Evolutionary conservation across 371 early-diverging fungal genomes (phyloP).

Genomic region (Dichotomocladium elegans): DNA sequence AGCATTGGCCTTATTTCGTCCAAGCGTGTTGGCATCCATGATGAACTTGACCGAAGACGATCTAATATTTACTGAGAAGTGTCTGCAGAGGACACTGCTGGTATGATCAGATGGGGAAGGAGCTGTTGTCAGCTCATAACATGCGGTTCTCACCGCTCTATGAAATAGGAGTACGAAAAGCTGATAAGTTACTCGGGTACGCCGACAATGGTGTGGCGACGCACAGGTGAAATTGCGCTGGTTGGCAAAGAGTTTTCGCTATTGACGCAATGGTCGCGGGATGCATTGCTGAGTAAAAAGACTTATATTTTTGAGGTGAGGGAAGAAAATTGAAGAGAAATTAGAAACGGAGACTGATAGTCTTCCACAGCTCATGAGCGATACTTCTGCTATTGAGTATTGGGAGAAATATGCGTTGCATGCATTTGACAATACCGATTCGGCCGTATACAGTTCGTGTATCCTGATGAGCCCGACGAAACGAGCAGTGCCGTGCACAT

Average conservation of each 20-base stretch:
- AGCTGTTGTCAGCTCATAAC: background rate
- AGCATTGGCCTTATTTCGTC: constrained; percentile 84
- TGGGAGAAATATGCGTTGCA: constrained; percentile 88
- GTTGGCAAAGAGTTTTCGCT: constrained; percentile 92
- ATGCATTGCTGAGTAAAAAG: constrained; percentile 65
- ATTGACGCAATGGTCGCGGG: constrained; percentile 82
- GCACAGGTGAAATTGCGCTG: constrained; percentile 87
- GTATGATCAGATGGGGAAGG: too few relatives aligned
- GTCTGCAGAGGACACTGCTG: constrained; percentile 79
- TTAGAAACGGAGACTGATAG: constrained; percentile 1
- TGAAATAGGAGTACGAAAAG: constrained; percentile 80
- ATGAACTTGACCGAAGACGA: constrained; percentile 90
- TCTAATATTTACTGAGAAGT: constrained; percentile 84
- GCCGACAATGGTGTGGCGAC: constrained; percentile 93
- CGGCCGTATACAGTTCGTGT: constrained; percentile 77
- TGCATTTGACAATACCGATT: constrained; percentile 85
- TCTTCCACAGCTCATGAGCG: constrained; percentile 75
- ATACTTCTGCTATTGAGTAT: constrained; percentile 82
- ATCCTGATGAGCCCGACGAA: constrained; percentile 64
- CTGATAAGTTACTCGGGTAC: constrained; percentile 89
- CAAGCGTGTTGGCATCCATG: constrained; percentile 84
- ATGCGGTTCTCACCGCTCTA: background rate
- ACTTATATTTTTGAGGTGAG: constrained; percentile 78
- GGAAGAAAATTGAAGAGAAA: background rate
- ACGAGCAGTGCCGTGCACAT: constrained; percentile 73